A percentile compares a stretch with the other conserved stretches of the same genome.
Evolutionary conservation across 1,139 yeast species (phyloP).

Genomic region (Hyphopichia buzzinii): DNA sequence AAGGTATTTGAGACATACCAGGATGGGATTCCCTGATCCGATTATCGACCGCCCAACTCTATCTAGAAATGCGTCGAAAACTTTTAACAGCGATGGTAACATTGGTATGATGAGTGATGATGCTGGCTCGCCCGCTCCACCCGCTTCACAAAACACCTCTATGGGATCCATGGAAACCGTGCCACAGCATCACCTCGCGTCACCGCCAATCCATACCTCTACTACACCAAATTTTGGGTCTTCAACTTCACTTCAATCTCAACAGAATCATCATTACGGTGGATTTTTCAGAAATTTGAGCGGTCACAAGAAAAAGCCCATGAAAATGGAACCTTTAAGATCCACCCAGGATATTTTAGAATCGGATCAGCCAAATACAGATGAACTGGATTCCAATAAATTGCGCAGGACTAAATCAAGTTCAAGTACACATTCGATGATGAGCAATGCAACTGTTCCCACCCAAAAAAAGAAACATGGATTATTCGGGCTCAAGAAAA

Average conservation of each 20-base stretch:
- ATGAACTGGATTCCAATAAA: conserved; percentile 9
- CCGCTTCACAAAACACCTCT: too few relatives aligned
- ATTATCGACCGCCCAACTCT: conserved; percentile 7
- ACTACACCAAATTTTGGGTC: too few relatives aligned
- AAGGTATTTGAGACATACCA: conserved; percentile 9
- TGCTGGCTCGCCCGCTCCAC: conserved; percentile 9
- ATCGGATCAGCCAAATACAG: too few relatives aligned
- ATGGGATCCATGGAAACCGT: too few relatives aligned
- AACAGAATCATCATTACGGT: conserved; percentile 12
- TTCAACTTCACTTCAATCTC: neutral
- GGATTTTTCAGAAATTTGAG: conserved; percentile 24
- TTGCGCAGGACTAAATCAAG: conserved; percentile 16
- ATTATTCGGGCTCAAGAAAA: conserved; percentile 13
- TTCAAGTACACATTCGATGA: conserved; percentile 17
- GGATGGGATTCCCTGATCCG: neutral
- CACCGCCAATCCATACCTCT: too few relatives aligned
- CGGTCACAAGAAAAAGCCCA: conserved; percentile 13
- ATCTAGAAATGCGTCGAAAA: conserved; percentile 12
- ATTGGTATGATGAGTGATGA: neutral
- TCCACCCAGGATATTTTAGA: too few relatives aligned
- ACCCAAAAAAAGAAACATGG: conserved; percentile 15
- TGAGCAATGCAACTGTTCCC: conserved; percentile 12
- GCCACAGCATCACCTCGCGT: too few relatives aligned
- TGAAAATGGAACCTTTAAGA: too few relatives aligned
- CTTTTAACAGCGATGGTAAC: conserved; percentile 11